Conservation (phyloP, 768 basidiomycete genomes). For the Auricularia cornea region DNA sequence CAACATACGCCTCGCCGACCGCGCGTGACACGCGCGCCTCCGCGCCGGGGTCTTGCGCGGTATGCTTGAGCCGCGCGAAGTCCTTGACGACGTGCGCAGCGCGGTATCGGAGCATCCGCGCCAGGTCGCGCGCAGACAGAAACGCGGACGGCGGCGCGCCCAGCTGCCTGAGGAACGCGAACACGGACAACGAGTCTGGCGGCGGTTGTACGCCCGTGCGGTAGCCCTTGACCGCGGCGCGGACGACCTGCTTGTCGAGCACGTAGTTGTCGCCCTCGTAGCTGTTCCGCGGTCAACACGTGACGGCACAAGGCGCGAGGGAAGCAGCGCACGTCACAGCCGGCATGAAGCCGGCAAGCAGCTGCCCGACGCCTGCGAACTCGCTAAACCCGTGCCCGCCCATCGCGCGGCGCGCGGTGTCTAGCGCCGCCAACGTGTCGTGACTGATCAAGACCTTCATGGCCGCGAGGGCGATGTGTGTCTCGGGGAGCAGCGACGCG, state of each 20-base stretch:
- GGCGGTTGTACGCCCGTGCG: slow-evolving; percentile 11
- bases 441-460: slow-evolving; percentile 55
- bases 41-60: slow-evolving; percentile 44
- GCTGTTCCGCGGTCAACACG: slow-evolving; percentile 22
- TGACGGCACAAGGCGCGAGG: neutral
- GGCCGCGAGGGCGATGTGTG: slow-evolving; percentile 63
- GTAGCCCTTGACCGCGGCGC: slow-evolving; percentile 60
- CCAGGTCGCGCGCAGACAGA: neutral
- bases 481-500: slow-evolving; percentile 55
- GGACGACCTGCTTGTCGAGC: slow-evolving; percentile 64
- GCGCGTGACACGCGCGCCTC: slow-evolving; percentile 54
- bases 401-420: slow-evolving; percentile 59
- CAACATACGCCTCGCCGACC: slow-evolving; percentile 63
- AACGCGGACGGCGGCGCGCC: neutral
- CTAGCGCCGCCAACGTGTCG: slow-evolving; percentile 47
- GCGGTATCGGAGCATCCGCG: slow-evolving; percentile 48
- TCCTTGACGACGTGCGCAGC: slow-evolving; percentile 50
- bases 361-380: slow-evolving; percentile 55
- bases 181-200: neutral
- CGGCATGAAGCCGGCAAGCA: slow-evolving; percentile 8
- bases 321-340: slow-evolving; percentile 6
- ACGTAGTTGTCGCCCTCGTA: slow-evolving; percentile 79
- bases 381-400: slow-evolving; percentile 73
- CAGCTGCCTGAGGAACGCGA: neutral
- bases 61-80: slow-evolving; percentile 23